Conservation (phyloP, 306 rosid genomes). For the Quercus rubra region DNA sequence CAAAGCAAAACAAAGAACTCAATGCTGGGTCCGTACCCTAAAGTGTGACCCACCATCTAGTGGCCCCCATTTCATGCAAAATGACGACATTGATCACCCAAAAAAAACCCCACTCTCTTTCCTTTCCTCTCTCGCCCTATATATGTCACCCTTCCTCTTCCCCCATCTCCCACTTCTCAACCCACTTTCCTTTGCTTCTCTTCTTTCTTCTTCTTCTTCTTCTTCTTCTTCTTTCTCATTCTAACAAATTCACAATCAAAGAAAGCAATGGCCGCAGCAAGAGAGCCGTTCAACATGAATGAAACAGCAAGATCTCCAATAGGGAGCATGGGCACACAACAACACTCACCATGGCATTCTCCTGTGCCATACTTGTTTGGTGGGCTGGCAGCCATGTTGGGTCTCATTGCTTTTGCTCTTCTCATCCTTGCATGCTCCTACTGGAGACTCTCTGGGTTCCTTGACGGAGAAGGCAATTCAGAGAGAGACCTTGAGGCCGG, state of each 20-base stretch:
- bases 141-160: constrained; percentile 30
- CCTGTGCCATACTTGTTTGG: constrained; percentile 94
- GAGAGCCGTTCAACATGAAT: constrained; percentile 43
- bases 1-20: neutral
- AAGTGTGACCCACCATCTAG: neutral
- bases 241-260: neutral
- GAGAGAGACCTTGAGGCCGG: constrained; percentile 63
- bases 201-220: neutral
- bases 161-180: constrained; percentile 34
- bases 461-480: constrained; percentile 36
- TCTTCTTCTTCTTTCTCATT: neutral
- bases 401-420: constrained; percentile 95
- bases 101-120: neutral
- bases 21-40: neutral
- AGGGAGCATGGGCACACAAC: neutral
- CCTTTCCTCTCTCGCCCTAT: constrained; percentile 33
- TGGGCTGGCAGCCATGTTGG: constrained; percentile 90
- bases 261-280: constrained; percentile 23
- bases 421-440: constrained; percentile 93
- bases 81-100: constrained; percentile 50
- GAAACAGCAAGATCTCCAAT: constrained; percentile 33
- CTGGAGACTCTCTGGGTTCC: constrained; percentile 92
- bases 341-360: constrained; percentile 92
- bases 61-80: constrained; percentile 25
- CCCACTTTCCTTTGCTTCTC: constrained; percentile 5